Evolutionary conservation across 306 rosid genomes (phyloP), one percentile per base, ranked within the genome.

Genomic region (Sphenostylis stenocarpa): DNA sequence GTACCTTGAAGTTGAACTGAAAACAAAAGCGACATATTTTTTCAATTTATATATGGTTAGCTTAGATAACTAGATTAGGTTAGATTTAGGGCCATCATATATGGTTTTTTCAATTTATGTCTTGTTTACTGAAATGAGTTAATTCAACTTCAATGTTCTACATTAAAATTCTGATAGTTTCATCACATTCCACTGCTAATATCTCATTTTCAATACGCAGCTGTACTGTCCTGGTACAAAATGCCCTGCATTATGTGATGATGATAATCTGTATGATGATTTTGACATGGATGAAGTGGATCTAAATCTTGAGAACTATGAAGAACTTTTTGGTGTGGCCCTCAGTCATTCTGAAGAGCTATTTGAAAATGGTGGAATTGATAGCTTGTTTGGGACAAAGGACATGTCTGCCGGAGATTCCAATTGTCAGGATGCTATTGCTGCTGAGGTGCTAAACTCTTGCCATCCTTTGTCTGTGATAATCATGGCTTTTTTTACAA

Each of bases 341-440:
- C 89, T 91, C 45, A 91, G 81, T 82, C 88, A 87, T 80, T 88
- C 97, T 19, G 97, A 95, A 82, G 97, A 89, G 78, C 91, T 93
- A 75, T 84, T 93, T 51, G 95, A 89, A 88, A 91, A 96, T 55
- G 99, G 98, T 60, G 94, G 99, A 56, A 87, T 96, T 65, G 93
- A 87, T 85, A 93, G 99, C 88, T 91, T 96, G 89, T 96, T 93
- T 78, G 90, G 88, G 82, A 77, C 77, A 31, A 89, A 75, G 52
- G 84, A 84, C 36, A 31, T 93, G 77, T 81, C 90, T 81, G 90
- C 89, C 17, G 90, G 84, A 28, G 90, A 89, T 79, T 90, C 90
- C 57, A 81, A 80, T 80, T 84, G 88, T 84, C 91, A 80, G 83
- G 96, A 83, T 73, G 86, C 84, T 16, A 74, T 67, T 78, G 86